Percentiles rank a stretch among this genome's conserved stretches.
Conservation (phyloP, 2,329 filamentous ascomycete species). For the Penicillium occitanis region DNA sequence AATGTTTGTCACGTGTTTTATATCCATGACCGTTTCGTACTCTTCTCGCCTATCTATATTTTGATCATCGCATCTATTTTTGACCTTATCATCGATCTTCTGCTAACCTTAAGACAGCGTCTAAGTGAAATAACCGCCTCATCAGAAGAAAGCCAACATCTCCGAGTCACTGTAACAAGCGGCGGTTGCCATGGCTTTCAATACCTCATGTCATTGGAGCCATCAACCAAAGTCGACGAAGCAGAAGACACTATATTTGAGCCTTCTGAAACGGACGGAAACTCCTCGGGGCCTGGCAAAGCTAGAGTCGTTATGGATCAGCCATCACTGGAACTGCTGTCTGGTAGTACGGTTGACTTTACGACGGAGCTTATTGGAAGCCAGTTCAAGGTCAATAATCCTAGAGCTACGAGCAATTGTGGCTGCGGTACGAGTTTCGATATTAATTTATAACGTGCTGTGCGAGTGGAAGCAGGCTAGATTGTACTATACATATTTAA, state of each 20-base stretch:
- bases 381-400: constrained; percentile 98
- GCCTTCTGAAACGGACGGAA: constrained; percentile 50
- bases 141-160: constrained; percentile 66
- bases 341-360: constrained; percentile 93
- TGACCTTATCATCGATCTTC: not conserved
- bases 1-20: not conserved
- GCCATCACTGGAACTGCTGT: constrained; percentile 80
- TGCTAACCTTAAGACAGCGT: constrained; percentile 46
- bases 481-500: not conserved
- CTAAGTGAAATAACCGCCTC: constrained; percentile 70
- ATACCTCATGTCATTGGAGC: constrained; percentile 84
- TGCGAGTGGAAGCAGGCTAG: not conserved
- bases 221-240: constrained; percentile 54
- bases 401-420: constrained; percentile 86
- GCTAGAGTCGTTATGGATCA: constrained; percentile 89
- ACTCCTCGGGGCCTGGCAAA: constrained; percentile 35
- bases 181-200: constrained; percentile 98
- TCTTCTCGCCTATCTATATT: constrained; percentile 1
- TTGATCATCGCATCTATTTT: constrained; percentile 18
- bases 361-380: constrained; percentile 92
- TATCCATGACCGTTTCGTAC: not conserved
- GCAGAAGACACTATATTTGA: constrained; percentile 90
- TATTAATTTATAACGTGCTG: constrained; percentile 58
- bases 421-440: constrained; percentile 98
- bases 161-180: constrained; percentile 89